These are phyloP conservation scores for Angomonas ambiguus DNA, from an alignment of 208 protist genomes.

Conservation along the genomic window DNA sequence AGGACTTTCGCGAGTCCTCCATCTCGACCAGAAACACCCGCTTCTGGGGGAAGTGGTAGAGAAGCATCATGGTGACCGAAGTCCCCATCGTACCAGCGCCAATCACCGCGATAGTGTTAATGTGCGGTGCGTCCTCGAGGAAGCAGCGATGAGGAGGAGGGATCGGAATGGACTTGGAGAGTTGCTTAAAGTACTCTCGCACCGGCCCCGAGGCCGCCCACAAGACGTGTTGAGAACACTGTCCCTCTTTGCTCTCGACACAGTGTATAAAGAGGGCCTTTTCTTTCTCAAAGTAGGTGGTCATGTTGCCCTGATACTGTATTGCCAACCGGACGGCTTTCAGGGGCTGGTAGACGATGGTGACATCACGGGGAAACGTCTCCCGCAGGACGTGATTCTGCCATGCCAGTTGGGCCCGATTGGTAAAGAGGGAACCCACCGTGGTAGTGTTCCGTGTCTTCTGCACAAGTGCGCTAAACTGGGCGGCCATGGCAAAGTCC, in stretches of 20 bases:
- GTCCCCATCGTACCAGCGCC: constrained; percentile 79
- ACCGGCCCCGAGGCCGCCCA: constrained; percentile 32
- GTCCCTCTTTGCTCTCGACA: constrained; percentile 28
- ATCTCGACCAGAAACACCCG: constrained; percentile 70
- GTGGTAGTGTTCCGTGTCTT: background rate
- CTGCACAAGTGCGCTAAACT: constrained; percentile 7
- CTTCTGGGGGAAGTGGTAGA: constrained; percentile 42
- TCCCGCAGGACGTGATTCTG: constrained; percentile 35
- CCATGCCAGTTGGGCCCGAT: constrained; percentile 32
- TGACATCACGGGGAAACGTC: constrained; percentile 32
- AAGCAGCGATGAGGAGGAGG: background rate
- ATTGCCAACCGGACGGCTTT: constrained; percentile 38
- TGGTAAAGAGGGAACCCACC: constrained; percentile 19
- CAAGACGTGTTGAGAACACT: constrained; percentile 75
- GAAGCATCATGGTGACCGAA: constrained; percentile 64
- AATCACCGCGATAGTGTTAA: constrained; percentile 60
- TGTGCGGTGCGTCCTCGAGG: background rate
- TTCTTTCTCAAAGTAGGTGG: constrained; percentile 33
- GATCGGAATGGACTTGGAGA: background rate
- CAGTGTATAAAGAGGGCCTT: constrained; percentile 37
- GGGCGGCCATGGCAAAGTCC: background rate
- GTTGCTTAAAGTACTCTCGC: background rate
- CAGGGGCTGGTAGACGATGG: constrained; percentile 36
- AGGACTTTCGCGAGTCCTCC: constrained; percentile 28
- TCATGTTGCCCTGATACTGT: constrained; percentile 11